Percentiles rank a stretch among this genome's conserved stretches.
These are phyloP conservation scores for Rossbeevera mucosa DNA, from an alignment of 768 basidiomycete species.

Conservation along the genomic window DNA sequence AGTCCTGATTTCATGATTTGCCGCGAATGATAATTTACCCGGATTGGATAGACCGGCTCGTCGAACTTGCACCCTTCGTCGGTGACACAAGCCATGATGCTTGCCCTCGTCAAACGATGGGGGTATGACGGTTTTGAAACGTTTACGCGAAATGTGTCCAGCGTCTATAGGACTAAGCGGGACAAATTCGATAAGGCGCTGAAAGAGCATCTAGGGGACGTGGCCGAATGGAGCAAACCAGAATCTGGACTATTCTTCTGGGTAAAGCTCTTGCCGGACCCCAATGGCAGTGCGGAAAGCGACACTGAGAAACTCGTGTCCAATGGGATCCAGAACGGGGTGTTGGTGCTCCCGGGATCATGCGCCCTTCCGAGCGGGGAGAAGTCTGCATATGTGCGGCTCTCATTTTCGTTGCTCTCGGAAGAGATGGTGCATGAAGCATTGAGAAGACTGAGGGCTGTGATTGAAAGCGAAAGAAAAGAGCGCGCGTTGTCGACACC, in stretches of 20 bases:
- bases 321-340: slow-evolving; percentile 67
- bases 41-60: slow-evolving; percentile 48
- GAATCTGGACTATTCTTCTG: slow-evolving; percentile 26
- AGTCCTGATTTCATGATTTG: slow-evolving; percentile 17
- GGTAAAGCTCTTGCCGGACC: slow-evolving; percentile 54
- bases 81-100: slow-evolving; percentile 53
- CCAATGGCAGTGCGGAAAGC: slow-evolving; percentile 31
- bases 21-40: neutral
- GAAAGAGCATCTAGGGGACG: slow-evolving; percentile 60
- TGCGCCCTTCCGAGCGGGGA: slow-evolving; percentile 67
- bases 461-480: slow-evolving; percentile 21
- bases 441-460: slow-evolving; percentile 47
- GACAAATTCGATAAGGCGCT: slow-evolving; percentile 70
- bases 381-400: slow-evolving; percentile 66
- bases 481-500: neutral
- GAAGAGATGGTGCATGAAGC: slow-evolving; percentile 67
- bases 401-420: slow-evolving; percentile 57
- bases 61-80: slow-evolving; percentile 60
- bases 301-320: slow-evolving; percentile 63
- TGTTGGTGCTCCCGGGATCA: slow-evolving; percentile 75
- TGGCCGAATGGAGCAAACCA: slow-evolving; percentile 64
- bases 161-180: slow-evolving; percentile 61
- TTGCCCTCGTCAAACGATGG: slow-evolving; percentile 55
- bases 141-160: slow-evolving; percentile 57
- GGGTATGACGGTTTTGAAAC: slow-evolving; percentile 66